Evolutionary conservation across 441 rosid genomes (phyloP), one percentile per base, ranked within the genome.

Genomic region (Melianthus villosus): DNA sequence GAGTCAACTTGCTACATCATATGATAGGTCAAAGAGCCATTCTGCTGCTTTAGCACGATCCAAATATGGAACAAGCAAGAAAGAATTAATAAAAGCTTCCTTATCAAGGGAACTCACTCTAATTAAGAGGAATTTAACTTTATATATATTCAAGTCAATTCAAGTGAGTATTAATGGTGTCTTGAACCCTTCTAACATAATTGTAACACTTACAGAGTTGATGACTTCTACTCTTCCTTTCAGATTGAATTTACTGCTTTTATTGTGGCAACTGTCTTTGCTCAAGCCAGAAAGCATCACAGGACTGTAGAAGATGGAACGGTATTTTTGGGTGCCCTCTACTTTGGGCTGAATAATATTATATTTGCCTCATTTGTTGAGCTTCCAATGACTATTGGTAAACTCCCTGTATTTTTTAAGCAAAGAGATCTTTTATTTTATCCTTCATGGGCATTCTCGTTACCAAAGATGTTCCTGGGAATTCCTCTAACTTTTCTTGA

Each of bases 41-140:
- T 81, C 82, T 0, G 80, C 97, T 28, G 95, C 91, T 46, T 51
- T 87, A 38, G 57, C 82, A 10, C 73, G 72, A n/a, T 30, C 48
- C 48, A 71, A 49, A 46, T 83, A 63, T 37, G 97, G 97, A n/a
- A 71, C 67, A 52, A 62, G 69, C 20, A 41, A 45, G 46, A 62
- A 51, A 56, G 87, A 82, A 32, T 48, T 87, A 46, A n/a, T 80
- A 45, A 80, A 68, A 51, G 75, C 95, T 42, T 59, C 65, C 64
- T 40, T 70, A 33, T 44, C 87, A 2, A 72, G 97, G 59, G 97
- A 87, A 35, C 50, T 44, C 47, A 47, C 83, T 60, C 81, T 83
- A 35, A 78, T 83, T 84, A 78, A 73, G 67, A 73, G 97, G 62
- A 83, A 83, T 66, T 80, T 93, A 0, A 80, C 83, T 22, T 75